phyloP scores from a whole-genome alignment of 495 filamentous ascomycete genomes.

The Opeltia flavorubescens region DNA sequence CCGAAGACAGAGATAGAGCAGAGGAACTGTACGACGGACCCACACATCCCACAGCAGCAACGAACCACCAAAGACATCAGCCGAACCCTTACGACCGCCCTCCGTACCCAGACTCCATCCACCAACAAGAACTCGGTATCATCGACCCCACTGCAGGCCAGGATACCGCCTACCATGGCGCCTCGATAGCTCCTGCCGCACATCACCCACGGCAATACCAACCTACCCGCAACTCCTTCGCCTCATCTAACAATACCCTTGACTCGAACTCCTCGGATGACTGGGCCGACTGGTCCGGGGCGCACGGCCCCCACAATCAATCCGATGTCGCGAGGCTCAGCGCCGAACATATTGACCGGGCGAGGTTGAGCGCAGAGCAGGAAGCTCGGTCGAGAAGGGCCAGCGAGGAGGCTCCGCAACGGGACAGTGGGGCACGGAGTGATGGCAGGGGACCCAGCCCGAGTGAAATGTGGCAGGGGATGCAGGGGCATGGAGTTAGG shows the following conservation, averaged over 20 bases:
- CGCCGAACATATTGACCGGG: not conserved
- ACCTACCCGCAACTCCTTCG: not conserved
- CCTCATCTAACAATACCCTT: not conserved
- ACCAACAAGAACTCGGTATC: not conserved
- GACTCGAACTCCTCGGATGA: not conserved
- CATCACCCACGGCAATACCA: not conserved
- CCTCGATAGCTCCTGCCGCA: not conserved
- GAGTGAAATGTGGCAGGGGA: not conserved
- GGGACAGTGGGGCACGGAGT: not conserved
- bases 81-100: not conserved
- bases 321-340: not conserved
- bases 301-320: not conserved
- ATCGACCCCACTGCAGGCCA: not conserved
- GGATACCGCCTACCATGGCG: conserved; percentile 1
- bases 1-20: not conserved
- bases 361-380: not conserved
- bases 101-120: not conserved
- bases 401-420: not conserved
- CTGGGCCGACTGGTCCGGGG: not conserved
- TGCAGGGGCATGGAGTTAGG: no score
- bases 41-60: not conserved
- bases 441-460: not conserved
- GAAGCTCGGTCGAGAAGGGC: not conserved
- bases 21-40: not conserved
- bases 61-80: not conserved